phyloP scores from a whole-genome alignment of 2,329 filamentous ascomycete genomes.

The Colletotrichum spaethianum region DNA sequence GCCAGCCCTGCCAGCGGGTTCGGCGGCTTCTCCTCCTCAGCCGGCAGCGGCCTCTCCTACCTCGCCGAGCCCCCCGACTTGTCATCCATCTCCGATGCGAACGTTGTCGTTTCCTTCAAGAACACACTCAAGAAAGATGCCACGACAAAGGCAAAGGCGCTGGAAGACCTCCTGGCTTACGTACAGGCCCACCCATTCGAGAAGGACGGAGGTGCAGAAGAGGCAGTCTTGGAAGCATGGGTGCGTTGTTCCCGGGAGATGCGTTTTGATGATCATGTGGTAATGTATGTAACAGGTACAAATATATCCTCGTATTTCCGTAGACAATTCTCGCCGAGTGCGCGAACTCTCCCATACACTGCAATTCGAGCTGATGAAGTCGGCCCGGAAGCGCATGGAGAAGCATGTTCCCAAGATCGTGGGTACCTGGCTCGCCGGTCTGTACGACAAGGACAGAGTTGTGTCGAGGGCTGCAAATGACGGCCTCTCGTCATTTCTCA shows the following conservation, averaged over 20 bases:
- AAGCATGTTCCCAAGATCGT: slow-evolving; percentile 83
- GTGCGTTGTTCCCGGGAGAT: slow-evolving; percentile 63
- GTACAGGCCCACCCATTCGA: slow-evolving; percentile 69
- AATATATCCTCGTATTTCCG: slow-evolving; percentile 89
- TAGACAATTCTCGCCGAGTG: slow-evolving; percentile 89
- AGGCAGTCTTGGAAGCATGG: slow-evolving; percentile 90
- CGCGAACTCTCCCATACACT: slow-evolving; percentile 87
- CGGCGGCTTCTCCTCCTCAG: slow-evolving; percentile 57
- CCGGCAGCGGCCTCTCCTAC: slow-evolving; percentile 79
- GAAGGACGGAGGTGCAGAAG: slow-evolving; percentile 77
- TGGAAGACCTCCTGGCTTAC: slow-evolving; percentile 85
- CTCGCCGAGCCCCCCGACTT: slow-evolving; percentile 89
- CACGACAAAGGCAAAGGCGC: slow-evolving; percentile 89
- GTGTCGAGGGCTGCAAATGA: slow-evolving; percentile 84
- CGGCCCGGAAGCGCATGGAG: slow-evolving; percentile 85
- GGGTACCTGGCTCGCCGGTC: slow-evolving; percentile 91
- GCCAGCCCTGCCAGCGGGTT: slow-evolving; percentile 49
- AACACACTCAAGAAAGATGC: slow-evolving; percentile 93
- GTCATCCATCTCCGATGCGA: slow-evolving; percentile 81
- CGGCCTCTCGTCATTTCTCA: slow-evolving; percentile 82
- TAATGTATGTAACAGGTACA: slow-evolving; percentile 74
- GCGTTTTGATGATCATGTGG: slow-evolving; percentile 50
- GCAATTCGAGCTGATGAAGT: slow-evolving; percentile 74
- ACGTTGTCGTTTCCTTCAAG: slow-evolving; percentile 91
- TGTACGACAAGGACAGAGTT: slow-evolving; percentile 86